Evolutionary conservation across 2,329 filamentous ascomycete genomes (phyloP), one percentile per base, ranked within the genome.

Genomic region (Coniochaeta sp.): DNA sequence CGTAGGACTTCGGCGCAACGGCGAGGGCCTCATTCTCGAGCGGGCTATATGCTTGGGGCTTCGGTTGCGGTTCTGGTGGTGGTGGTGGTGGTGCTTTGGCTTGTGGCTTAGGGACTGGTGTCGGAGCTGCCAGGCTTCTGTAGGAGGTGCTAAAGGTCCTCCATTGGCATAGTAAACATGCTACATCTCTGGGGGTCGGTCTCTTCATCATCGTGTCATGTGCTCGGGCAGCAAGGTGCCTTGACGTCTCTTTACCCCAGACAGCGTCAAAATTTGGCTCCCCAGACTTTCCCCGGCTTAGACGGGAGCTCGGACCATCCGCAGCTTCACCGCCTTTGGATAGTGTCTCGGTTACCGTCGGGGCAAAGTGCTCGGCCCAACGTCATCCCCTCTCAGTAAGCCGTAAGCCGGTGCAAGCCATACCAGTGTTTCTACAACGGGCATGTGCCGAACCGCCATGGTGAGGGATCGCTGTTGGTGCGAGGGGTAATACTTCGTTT

Each of bases 1-100:
- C 83, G 58, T 83, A 83, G 26, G 75, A 73, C 55, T 81, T 72
- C 10, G 82, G 82, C 6, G 81, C 82, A 54, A 81, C 68, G 58
- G 78, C 79, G 32, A 83, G 68, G 7, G 45, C 45, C 45, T 28
- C 26, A 20, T 48, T 31, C 6, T 48, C 45, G 24, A 48, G 56
- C 52, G 49, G 57, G 32, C 48, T 52, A 51, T 46, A 55, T 53
- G 27, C 52, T 53, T 26, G 32, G 55, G 40, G 50, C 55, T 40
- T 52, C 32, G 48, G 26, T 48, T 28, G 45, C 24, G 45, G 26
- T 18, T 48, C 45, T 30, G 14, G n/a, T 14, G 45, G 14, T 31
- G 28, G 14, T 28, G 20, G 26, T 28, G 45, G 45, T 33, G 51
- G 32, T 33, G 22, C 14, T 27, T 12, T 40, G 4, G 30, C 22